Evolutionary conservation across 345 rosid genomes (phyloP).

Genomic region (Corchorus olitorius): DNA sequence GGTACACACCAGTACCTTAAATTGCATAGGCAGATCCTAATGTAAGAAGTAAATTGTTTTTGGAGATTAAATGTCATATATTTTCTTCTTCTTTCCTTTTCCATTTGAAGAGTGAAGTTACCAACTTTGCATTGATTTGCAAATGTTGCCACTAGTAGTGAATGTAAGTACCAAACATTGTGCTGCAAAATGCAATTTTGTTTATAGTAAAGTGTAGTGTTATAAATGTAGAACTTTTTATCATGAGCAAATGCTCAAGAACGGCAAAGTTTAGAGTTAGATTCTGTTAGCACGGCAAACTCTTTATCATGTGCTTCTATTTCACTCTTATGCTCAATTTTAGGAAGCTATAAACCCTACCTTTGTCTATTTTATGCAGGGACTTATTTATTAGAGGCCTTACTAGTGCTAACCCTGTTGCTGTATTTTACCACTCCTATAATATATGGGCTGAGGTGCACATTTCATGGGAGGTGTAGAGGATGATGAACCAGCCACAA

Average conservation of each 20-base stretch:
- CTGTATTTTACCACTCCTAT: constrained; percentile 19
- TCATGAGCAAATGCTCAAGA: neutral
- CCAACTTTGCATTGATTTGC: neutral
- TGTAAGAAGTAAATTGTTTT: neutral
- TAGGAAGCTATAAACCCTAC: neutral
- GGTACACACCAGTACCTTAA: neutral
- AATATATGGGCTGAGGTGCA: constrained; percentile 66
- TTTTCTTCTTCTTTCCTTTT: neutral
- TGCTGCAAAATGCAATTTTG: neutral
- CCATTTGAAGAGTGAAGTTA: neutral
- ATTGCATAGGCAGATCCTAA: neutral
- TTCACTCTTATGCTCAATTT: neutral
- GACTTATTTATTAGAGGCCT: constrained; percentile 18
- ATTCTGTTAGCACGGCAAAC: neutral
- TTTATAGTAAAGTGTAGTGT: neutral
- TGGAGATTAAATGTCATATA: neutral
- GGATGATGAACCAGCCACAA: constrained; percentile 67
- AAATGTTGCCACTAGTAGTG: neutral
- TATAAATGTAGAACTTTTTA: neutral
- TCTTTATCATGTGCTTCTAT: too few species aligned
- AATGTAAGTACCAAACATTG: neutral
- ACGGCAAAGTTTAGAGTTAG: neutral
- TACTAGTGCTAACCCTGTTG: neutral
- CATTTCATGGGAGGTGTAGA: constrained; percentile 72
- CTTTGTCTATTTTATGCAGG: constrained; percentile 31